Base-by-base conservation (phyloP, 257 asterid species). In the Scutellaria barbata region DNA sequence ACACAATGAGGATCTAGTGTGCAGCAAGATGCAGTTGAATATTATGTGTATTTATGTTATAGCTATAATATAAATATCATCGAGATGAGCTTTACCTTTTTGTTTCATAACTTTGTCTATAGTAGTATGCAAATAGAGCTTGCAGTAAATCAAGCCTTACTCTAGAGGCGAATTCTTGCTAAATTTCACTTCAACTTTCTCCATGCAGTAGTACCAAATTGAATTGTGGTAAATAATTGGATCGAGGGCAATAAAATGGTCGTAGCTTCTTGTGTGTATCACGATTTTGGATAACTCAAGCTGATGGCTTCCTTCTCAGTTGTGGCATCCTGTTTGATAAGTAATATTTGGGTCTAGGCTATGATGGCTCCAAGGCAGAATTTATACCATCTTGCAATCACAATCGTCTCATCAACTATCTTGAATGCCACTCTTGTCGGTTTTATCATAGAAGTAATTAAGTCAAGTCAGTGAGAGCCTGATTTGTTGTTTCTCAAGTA, bases 1-100 rank as follows among this genome's bases (percentile, higher is more conserved):
- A n/a, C n/a, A n/a, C n/a, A n/a, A n/a, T 58, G 79, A 48, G 56
- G 56, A 48, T 59, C 64, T 6, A 14, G 50, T 39, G 51, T 1
- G 2, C 8, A 8, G 43, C 51, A 25, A 22, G 52, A 41, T 39
- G 64, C 63, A 47, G 17, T 14, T 16, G 51, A 20, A 16, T 66
- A 33, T 74, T 17, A 45, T 17, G 5, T 22, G 52, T 33, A 40
- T 22, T 4, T 47, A 57, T 13, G 11, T 39, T 22, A 12, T 51
- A 51, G 18, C 40, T 40, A 25, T 42, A 53, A 35, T 58, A 35
- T 12, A 58, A 60, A 58, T 10, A 60, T 13, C 66, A 11, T n/a
- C 10, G 2, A 12, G n/a, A 40, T 7, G 45, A 55, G 64, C 30
- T 30, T 57, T 8, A 9, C 22, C 7, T 66, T 22, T 67, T 52